These are phyloP conservation scores for Oryza nivara DNA, from an alignment of 176 grass and related monocot species.

Conservation along the genomic window DNA sequence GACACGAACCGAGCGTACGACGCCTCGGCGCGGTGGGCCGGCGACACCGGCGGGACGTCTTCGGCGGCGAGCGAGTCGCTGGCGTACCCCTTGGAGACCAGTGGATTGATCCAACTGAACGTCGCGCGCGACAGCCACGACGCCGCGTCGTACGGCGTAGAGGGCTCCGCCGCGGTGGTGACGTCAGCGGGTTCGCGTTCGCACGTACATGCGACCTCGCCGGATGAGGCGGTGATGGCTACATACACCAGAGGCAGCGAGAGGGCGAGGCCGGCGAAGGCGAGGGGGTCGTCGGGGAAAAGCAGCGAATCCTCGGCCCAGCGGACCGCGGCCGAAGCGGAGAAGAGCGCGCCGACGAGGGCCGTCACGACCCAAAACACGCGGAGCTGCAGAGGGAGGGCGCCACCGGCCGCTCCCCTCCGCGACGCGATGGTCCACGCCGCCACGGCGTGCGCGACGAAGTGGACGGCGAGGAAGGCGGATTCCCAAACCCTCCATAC, in stretches of 20 bases:
- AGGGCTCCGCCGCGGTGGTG: neutral
- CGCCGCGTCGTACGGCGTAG: constrained; percentile 30
- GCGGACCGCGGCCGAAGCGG: constrained; percentile 5
- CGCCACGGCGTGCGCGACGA: constrained; percentile 26
- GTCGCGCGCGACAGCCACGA: constrained; percentile 45
- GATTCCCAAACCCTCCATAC: neutral
- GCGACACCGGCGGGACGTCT: constrained; percentile 38
- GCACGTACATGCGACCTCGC: neutral
- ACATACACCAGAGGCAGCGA: constrained; percentile 37
- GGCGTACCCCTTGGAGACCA: constrained; percentile 40
- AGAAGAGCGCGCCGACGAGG: constrained; percentile 8
- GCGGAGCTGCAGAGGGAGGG: constrained; percentile 17
- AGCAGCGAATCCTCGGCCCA: neutral
- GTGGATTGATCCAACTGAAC: constrained; percentile 52
- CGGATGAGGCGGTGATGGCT: constrained; percentile 10
- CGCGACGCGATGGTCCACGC: constrained; percentile 13
- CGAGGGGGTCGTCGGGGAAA: constrained; percentile 32
- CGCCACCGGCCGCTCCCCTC: neutral
- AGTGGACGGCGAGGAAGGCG: constrained; percentile 39
- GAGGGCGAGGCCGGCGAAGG: constrained; percentile 17
- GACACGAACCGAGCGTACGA: constrained; percentile 34
- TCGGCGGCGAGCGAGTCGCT: neutral
- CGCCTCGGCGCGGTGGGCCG: constrained; percentile 14
- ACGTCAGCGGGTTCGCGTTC: neutral
- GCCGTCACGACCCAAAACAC: constrained; percentile 42